phyloP scores from a whole-genome alignment of 306 rosid genomes.

The Betula pendula region DNA sequence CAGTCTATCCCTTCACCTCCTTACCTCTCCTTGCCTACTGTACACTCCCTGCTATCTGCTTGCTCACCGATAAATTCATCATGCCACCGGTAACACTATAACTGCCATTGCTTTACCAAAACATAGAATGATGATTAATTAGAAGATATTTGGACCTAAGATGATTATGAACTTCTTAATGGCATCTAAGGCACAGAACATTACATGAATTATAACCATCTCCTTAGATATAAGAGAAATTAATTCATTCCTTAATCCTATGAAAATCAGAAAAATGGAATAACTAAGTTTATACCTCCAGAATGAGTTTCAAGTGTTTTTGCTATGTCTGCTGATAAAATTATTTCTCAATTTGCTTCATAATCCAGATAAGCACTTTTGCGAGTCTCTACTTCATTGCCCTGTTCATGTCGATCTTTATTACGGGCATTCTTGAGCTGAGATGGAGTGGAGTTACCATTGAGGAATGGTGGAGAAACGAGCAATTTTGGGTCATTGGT shows the following conservation, averaged over 20 bases:
- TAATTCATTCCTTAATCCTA: conserved; percentile 9
- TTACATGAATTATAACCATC: conserved; percentile 19
- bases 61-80: conserved; percentile 97
- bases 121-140: not conserved
- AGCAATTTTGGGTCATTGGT: conserved; percentile 99
- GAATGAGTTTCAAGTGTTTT: conserved; percentile 1
- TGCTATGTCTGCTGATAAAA: conserved; percentile 22
- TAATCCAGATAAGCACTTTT: conserved; percentile 87
- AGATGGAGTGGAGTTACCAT: conserved; percentile 99
- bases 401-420: conserved; percentile 77
- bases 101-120: not conserved
- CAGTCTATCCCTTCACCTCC: conserved; percentile 94
- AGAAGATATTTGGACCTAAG: not conserved
- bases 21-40: conserved; percentile 89
- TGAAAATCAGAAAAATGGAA: not conserved
- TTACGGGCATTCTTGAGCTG: conserved; percentile 89
- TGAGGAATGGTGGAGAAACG: conserved; percentile 99
- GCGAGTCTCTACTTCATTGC: conserved; percentile 83
- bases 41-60: conserved; percentile 86
- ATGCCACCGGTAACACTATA: conserved; percentile 79
- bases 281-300: not conserved
- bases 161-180: not conserved
- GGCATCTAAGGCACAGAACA: conserved; percentile 15
- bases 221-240: not conserved
- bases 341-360: conserved; percentile 18